Evolutionary conservation across 495 filamentous ascomycete genomes (phyloP).

Genomic region (Penicillium bovifimosum): DNA sequence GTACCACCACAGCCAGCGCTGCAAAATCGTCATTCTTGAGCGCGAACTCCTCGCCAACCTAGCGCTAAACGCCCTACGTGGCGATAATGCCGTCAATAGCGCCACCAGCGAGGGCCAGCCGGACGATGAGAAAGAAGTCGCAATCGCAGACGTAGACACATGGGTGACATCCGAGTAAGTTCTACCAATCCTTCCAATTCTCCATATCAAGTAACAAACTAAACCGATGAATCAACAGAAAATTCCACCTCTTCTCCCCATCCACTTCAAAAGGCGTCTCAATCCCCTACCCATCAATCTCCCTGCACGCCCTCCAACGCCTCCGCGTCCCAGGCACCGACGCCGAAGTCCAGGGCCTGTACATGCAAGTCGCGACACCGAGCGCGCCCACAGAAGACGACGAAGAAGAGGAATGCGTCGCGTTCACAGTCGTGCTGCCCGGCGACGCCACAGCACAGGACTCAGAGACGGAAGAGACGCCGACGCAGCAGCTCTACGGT

Average conservation of each 20-base stretch:
- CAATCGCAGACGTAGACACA: conserved; percentile 54
- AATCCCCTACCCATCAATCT: conserved; percentile 84
- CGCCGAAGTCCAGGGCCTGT: conserved; percentile 56
- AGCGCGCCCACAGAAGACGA: conserved; percentile 47
- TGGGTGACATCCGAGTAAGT: conserved; percentile 77
- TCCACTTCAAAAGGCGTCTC: conserved; percentile 56
- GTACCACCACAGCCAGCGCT: conserved; percentile 60
- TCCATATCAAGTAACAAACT: neutral
- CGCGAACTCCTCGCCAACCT: conserved; percentile 34
- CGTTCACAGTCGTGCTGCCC: conserved; percentile 67
- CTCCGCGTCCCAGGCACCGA: conserved; percentile 37
- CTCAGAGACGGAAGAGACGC: conserved; percentile 30
- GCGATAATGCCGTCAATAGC: conserved; percentile 12
- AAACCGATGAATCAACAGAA: conserved; percentile 41
- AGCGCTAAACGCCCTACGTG: conserved; percentile 27
- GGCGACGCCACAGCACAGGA: conserved; percentile 27
- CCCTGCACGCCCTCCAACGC: conserved; percentile 79
- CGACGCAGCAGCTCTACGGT: conserved; percentile 57
- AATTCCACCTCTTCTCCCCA: conserved; percentile 66
- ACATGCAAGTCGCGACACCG: conserved; percentile 70
- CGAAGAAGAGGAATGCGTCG: conserved; percentile 66
- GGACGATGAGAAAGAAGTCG: conserved; percentile 37
- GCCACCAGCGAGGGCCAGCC: conserved; percentile 4
- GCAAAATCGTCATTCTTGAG: conserved; percentile 52
- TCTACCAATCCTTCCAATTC: conserved; percentile 1